A percentile compares a stretch with the other conserved stretches of the same genome.
These are phyloP conservation scores for Aspergillus versicolor DNA, from an alignment of 2,329 filamentous ascomycete species.

Conservation along the genomic window DNA sequence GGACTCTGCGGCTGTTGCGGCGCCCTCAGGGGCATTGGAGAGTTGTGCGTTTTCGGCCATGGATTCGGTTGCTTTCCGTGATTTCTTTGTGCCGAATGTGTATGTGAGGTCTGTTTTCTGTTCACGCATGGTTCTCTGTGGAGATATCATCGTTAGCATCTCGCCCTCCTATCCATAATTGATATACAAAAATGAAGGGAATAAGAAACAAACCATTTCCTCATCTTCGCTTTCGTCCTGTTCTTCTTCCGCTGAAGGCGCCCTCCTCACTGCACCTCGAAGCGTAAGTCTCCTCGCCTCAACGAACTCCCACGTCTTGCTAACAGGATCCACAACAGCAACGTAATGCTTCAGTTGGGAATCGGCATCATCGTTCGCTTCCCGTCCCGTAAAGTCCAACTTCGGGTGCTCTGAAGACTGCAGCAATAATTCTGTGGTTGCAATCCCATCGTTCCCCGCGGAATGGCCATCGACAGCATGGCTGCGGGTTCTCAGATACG, in stretches of 20 bases:
- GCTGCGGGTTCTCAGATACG: slow-evolving; percentile 53
- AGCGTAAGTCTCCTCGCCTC: slow-evolving; percentile 56
- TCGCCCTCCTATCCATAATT: neutral
- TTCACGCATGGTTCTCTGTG: slow-evolving; percentile 37
- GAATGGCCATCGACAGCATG: slow-evolving; percentile 29
- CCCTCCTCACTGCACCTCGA: slow-evolving; percentile 46
- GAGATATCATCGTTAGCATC: neutral
- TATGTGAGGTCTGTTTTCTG: slow-evolving; percentile 46
- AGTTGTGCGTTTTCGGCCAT: slow-evolving; percentile 50
- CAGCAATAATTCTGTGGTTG: slow-evolving; percentile 53
- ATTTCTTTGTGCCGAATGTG: slow-evolving; percentile 52
- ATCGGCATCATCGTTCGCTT: slow-evolving; percentile 51
- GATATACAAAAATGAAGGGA: neutral
- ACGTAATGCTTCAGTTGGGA: slow-evolving; percentile 60
- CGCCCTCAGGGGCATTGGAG: slow-evolving; percentile 37
- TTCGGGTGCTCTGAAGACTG: slow-evolving; percentile 61
- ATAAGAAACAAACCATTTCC: slow-evolving; percentile 25
- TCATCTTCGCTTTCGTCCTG: slow-evolving; percentile 30
- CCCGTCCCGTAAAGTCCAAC: slow-evolving; percentile 58
- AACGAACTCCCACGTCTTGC: slow-evolving; percentile 54
- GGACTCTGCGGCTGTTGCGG: slow-evolving; percentile 40
- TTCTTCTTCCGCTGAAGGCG: slow-evolving; percentile 26
- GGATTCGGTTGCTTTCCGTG: slow-evolving; percentile 49
- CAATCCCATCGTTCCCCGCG: slow-evolving; percentile 36
- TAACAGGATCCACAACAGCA: slow-evolving; percentile 58